These are phyloP conservation scores for Aspergillus pseudonomiae DNA, from an alignment of 2,329 filamentous ascomycete genomes.

Conservation along the genomic window DNA sequence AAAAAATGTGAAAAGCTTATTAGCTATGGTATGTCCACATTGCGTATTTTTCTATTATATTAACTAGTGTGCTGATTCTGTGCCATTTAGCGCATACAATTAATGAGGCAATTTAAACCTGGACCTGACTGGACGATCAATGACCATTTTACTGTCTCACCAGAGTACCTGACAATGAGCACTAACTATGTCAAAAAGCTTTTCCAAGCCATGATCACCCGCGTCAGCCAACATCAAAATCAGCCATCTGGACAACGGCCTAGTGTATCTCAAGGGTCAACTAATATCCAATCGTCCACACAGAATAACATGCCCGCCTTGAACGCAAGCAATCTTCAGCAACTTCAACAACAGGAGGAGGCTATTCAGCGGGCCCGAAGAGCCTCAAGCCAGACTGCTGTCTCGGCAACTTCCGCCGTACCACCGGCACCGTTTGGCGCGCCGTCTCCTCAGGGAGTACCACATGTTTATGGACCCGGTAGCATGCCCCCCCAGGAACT, in stretches of 20 bases:
- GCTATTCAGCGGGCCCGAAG: conserved; percentile 43
- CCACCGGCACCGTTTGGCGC: conserved; percentile 58
- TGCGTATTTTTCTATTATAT: neutral
- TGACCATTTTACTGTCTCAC: conserved; percentile 49
- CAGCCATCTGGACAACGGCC: conserved; percentile 28
- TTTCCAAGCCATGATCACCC: conserved; percentile 43
- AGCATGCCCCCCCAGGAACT: conserved; percentile 60
- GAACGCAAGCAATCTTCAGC: conserved; percentile 52
- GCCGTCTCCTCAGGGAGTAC: conserved; percentile 59
- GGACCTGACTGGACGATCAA: conserved; percentile 45
- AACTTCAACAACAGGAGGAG: conserved; percentile 51
- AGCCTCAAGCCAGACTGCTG: conserved; percentile 41
- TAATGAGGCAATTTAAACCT: conserved; percentile 50
- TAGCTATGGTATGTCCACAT: conserved; percentile 39
- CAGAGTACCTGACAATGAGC: conserved; percentile 41
- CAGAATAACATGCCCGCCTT: conserved; percentile 38
- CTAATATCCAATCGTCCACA: conserved; percentile 22
- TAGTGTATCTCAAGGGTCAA: conserved; percentile 24
- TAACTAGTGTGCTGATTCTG: neutral
- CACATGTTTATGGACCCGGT: conserved; percentile 57
- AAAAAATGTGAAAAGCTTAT: conserved; percentile 38
- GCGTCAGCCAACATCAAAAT: conserved; percentile 36
- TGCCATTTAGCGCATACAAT: conserved; percentile 41
- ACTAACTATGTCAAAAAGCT: conserved; percentile 45
- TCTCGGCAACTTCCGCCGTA: conserved; percentile 52